Base-by-base conservation (phyloP, 805 yeast genomes). In the Diddensiella santjacobensis region DNA sequence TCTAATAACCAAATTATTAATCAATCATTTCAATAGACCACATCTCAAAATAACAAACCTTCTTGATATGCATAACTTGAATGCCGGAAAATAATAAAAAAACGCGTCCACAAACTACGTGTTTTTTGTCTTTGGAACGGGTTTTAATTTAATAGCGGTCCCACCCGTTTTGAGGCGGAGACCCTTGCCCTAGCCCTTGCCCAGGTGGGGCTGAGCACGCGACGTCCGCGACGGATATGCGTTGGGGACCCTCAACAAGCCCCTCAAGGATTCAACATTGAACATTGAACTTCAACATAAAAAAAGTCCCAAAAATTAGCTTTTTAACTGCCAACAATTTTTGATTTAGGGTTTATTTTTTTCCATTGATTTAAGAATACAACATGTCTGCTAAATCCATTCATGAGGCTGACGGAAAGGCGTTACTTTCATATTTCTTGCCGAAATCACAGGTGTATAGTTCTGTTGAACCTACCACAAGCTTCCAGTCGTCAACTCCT, bases 401-500 rank as follows among this genome's bases (percentile, higher is more conserved):
- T 50, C 69, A 69, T 52, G 75, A 71, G 58, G 74, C 72, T 50
- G 75, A 71, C 58, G 75, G 75, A 31, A 71, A 71, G 59, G 75
- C 75, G 18, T 59, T 71, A 44, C 63, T 71, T 46, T 64, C 75
- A 18, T 68, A 70, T 58, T 72, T 61, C 52, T 56, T 71, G 54
- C 66, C 73, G 40, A 62, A 65, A 48, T 67, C 75, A 4, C 72
- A 72, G 13, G 68, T 65, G 40, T 67, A 59, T 56, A 43, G 63
- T 46, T 57, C 55, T 40, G 33, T 47, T 38, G 61, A 64, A 59
- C 67, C 71, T 47, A 43, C 52, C 45, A 56, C 62, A 44, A 48
- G 58, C 42, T 62, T 66, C 59, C 58, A 63, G 51, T 50, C 57
- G 51, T 52, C 65, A 45, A 53, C 66, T 41, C 71, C 72, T 44